A percentile compares a stretch with the other conserved stretches of the same genome.
These are phyloP conservation scores for Hypoxylon sp. DNA, from an alignment of 2,329 filamentous ascomycete genomes.

Conservation along the genomic window DNA sequence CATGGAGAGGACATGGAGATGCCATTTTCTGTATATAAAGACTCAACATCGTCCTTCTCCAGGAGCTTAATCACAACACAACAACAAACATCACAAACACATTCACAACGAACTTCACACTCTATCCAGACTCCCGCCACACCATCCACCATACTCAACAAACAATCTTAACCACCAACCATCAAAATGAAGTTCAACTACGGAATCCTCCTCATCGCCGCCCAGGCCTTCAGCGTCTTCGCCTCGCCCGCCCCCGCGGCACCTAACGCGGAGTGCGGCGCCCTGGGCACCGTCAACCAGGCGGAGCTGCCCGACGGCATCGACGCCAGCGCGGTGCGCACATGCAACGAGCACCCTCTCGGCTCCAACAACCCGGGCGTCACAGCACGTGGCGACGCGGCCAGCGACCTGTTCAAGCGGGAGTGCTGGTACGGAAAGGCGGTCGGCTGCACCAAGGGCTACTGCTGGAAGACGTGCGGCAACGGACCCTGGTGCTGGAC, in stretches of 20 bases:
- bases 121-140: background rate
- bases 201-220: conserved; percentile 21
- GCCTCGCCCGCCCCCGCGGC: conserved; percentile 10
- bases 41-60: background rate
- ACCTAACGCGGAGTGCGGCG: conserved; percentile 4
- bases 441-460: conserved; percentile 18
- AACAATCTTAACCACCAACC: background rate
- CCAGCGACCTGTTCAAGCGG: conserved; percentile 14
- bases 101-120: background rate
- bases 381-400: background rate
- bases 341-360: conserved; percentile 24
- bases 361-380: conserved; percentile 1
- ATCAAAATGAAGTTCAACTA: conserved; percentile 19
- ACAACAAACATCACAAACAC: background rate
- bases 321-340: conserved; percentile 13
- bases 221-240: conserved; percentile 11
- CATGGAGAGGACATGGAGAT: no score
- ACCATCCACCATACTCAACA: background rate
- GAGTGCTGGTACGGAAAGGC: conserved; percentile 22
- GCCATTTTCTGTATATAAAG: background rate
- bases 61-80: background rate
- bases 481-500: conserved; percentile 33
- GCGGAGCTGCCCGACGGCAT: conserved; percentile 14
- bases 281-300: background rate
- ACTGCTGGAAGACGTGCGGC: conserved; percentile 31